These are phyloP conservation scores for Tricholoma saponaceum DNA, from an alignment of 768 basidiomycete genomes.

Conservation along the genomic window DNA sequence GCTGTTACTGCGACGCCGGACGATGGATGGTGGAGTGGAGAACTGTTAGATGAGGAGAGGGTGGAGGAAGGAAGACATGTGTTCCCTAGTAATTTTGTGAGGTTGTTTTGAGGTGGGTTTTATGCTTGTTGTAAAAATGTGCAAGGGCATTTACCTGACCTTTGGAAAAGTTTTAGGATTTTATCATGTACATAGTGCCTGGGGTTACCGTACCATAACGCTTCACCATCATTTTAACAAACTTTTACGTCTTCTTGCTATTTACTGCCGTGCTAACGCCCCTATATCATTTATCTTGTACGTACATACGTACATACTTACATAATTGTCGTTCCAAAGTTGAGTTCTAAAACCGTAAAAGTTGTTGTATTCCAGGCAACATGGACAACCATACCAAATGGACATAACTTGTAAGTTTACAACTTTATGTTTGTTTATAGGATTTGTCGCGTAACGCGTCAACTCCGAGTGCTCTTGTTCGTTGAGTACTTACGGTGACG, in stretches of 20 bases:
- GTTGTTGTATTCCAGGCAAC: no score
- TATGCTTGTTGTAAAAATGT: not conserved
- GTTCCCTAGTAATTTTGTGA: slow-evolving; percentile 88
- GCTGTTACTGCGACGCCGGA: slow-evolving; percentile 93
- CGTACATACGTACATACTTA: no score
- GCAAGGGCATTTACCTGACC: not conserved
- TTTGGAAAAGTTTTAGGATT: not conserved
- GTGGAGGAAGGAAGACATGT: slow-evolving; percentile 68
- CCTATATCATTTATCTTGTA: no score
- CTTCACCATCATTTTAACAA: no score
- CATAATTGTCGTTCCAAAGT: no score
- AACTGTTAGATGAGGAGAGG: slow-evolving; percentile 70
- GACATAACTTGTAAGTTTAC: not conserved
- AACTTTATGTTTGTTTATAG: not conserved
- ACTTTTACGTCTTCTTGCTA: no score
- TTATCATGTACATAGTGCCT: not conserved
- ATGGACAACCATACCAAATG: no score
- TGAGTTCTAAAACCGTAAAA: no score
- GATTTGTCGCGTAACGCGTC: not conserved
- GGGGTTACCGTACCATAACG: no score
- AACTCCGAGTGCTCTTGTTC: not conserved
- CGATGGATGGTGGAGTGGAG: slow-evolving; percentile 98
- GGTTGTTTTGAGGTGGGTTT: slow-evolving; percentile 49
- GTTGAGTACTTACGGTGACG: not conserved
- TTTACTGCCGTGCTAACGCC: not conserved